Conservation (phyloP, 1,284 basidiomycete genomes). For the Phellopilus nigrolimitatus region DNA sequence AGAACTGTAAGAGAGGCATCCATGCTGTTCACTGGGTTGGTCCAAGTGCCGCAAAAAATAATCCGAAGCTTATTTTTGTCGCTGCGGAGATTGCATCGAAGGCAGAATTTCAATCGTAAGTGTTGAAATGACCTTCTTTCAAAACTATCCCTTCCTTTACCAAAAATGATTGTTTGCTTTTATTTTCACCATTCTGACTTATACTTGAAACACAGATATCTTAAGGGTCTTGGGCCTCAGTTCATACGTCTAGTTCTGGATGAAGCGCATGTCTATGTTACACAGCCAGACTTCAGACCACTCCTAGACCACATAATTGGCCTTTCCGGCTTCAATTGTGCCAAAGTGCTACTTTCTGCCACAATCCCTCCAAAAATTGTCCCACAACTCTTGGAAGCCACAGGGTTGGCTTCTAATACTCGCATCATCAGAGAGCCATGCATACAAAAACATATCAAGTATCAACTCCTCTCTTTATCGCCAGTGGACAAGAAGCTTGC, state of each 20-base stretch:
- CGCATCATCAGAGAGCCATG: neutral
- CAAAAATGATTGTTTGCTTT: no score
- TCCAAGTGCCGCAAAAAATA: no score
- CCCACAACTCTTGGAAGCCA: neutral
- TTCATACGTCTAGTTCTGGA: neutral
- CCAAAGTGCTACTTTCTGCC: slow-evolving; percentile 1
- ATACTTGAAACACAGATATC: neutral
- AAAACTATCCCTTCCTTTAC: no score
- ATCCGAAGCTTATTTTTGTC: no score
- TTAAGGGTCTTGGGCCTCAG: neutral
- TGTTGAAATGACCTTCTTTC: no score
- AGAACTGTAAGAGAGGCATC: neutral
- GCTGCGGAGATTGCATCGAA: no score
- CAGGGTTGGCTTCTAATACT: neutral
- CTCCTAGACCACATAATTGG: neutral
- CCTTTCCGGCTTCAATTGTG: neutral
- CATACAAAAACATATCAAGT: neutral
- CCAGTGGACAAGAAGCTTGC: neutral
- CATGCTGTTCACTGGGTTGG: no score
- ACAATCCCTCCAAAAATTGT: neutral
- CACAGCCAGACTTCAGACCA: neutral
- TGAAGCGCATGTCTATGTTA: slow-evolving; percentile 1
- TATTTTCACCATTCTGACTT: no score
- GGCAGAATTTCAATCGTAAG: no score
- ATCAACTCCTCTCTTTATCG: neutral